phyloP scores from a whole-genome alignment of 768 basidiomycete genomes.

The Daedaleopsis nitida region DNA sequence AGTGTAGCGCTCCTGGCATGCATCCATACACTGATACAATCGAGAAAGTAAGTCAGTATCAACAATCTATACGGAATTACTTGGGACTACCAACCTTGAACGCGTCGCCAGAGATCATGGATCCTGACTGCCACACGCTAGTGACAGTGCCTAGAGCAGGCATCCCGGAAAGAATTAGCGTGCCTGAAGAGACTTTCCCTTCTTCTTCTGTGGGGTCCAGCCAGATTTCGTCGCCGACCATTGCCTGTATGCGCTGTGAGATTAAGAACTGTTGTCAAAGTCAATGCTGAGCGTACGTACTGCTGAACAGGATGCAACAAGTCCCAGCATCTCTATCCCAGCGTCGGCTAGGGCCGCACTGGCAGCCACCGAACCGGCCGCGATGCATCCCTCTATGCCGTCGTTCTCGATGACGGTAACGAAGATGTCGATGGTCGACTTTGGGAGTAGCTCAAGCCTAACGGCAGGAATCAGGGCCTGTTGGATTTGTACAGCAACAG shows the following conservation, averaged over 20 bases:
- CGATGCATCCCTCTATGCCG: constrained; percentile 85
- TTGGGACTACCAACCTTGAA: constrained; percentile 49
- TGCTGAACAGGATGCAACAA: constrained; percentile 83
- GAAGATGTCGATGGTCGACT: constrained; percentile 91
- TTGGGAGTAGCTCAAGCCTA: constrained; percentile 88
- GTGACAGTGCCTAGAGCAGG: constrained; percentile 86
- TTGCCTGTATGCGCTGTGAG: constrained; percentile 42
- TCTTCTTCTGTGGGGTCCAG: constrained; percentile 84
- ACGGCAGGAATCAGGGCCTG: constrained; percentile 86
- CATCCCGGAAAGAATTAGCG: constrained; percentile 81
- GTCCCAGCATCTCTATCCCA: constrained; percentile 87
- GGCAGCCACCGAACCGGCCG: constrained; percentile 83
- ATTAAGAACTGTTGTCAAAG: constrained; percentile 5
- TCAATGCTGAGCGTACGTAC: constrained; percentile 42
- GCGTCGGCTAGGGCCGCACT: constrained; percentile 92
- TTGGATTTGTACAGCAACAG: constrained; percentile 79
- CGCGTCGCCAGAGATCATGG: constrained; percentile 53
- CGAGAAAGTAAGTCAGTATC: constrained; percentile 1
- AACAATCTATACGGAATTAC: not conserved
- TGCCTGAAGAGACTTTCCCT: constrained; percentile 54
- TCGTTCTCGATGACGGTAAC: constrained; percentile 91
- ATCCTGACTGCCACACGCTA: constrained; percentile 84
- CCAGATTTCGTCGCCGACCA: constrained; percentile 61
- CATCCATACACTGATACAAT: constrained; percentile 61
- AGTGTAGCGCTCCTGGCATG: constrained; percentile 68